Base-by-base conservation (phyloP, 441 rosid species). In the Adansonia grandidieri region DNA sequence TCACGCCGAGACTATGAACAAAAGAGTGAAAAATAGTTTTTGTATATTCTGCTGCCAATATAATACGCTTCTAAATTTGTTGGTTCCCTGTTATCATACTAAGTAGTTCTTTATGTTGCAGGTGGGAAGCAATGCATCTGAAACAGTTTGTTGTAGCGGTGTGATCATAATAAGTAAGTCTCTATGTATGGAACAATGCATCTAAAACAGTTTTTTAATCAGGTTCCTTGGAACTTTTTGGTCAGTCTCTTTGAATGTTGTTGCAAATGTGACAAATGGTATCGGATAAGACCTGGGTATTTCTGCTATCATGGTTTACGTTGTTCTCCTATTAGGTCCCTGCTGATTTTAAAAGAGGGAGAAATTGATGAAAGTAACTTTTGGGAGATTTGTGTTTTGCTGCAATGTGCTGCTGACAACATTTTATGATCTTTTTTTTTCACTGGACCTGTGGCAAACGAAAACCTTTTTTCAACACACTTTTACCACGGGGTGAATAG, bases 161-260 rank as follows among this genome's bases (percentile, higher is more conserved):
- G 42, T 70, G 28, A 15, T 28, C 45, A 8, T 71, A 22, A 2
- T 51, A 20, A 50, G 42, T 50, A 13, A 37, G 9, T 15, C 0
- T n/a, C 10, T 50, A 70, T 70, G 56, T 20, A 70, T 22, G 6
- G 15, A 61, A 24, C 13, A 13, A 13, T 22, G 20, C 58, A 70
- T 50, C 73, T 47, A 68, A 68, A 45, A 47, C 73, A 20, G 11
- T 22, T 45, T 64, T 64, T 13, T 50, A 4, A 37, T 15, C 69
- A 14, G 69, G 69, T 64, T 69, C 15, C n/a, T 10, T 47, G 56
- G 66, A 70, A 51, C n/a, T 14, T 50, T 48, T 50, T 70, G 44
- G 40, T 0, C 54, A 10, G 0, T 47, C 14, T 47, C 22, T 42
- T 47, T 17, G 28, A 42, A 60, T 9, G 44, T 5, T 69, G 73